Percentiles rank a stretch among this genome's conserved stretches.
Evolutionary conservation across 805 yeast species (phyloP).

Genomic region (Myxozyma melibiosi): DNA sequence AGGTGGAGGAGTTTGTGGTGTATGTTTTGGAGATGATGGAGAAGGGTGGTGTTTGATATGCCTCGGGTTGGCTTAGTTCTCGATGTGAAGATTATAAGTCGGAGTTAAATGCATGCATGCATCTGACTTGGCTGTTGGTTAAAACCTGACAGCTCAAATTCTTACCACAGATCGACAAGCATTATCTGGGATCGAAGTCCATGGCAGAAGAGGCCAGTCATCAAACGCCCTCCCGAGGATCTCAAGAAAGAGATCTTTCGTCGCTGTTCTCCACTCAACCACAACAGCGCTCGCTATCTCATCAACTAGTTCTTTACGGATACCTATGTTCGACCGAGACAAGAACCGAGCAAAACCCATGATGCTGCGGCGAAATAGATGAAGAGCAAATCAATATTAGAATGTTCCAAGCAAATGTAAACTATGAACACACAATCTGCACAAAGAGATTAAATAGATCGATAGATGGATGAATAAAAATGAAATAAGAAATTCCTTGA

Average conservation of each 20-base stretch:
- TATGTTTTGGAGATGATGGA: constrained; percentile 43
- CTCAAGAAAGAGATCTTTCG: too few relatives aligned
- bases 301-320: too few relatives aligned
- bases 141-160: background rate
- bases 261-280: too few relatives aligned
- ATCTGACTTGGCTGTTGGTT: background rate
- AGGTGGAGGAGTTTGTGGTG: constrained; percentile 69
- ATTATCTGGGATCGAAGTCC: too few relatives aligned
- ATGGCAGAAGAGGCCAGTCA: too few relatives aligned
- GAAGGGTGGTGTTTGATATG: background rate
- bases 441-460: background rate
- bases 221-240: too few relatives aligned
- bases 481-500: background rate
- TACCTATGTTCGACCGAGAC: too few relatives aligned
- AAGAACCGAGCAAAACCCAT: too few relatives aligned
- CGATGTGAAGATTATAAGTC: background rate
- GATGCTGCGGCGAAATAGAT: too few relatives aligned
- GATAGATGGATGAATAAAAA: background rate
- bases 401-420: background rate
- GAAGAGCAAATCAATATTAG: too few relatives aligned
- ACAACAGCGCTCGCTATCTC: too few relatives aligned
- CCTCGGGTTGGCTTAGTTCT: background rate
- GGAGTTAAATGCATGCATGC: background rate
- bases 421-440: background rate
- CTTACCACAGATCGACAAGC: too few relatives aligned